Base-by-base conservation (phyloP, 306 rosid genomes). In the barrel medic (Medicago truncatula) region DNA sequence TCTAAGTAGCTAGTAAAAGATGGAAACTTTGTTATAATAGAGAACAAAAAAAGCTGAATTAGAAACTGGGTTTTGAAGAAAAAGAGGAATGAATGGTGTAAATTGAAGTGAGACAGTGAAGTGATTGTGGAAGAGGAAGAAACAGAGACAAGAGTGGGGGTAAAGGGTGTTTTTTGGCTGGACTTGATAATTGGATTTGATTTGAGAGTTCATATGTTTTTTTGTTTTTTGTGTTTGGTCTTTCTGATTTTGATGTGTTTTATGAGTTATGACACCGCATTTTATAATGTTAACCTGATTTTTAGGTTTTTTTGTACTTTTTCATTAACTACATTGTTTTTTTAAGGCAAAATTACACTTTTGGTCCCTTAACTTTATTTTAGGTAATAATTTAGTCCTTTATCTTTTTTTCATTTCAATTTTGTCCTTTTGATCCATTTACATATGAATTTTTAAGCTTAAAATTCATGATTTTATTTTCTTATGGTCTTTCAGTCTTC, bases 161-260 rank as follows among this genome's bases (percentile, higher is more conserved):
- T 31, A 0, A 0, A 38, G 41, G 62, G 6, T 44, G 36, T 57
- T 43, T 70, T 74, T 84, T 84, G 85, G 80, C 76, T 36, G 82
- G 82, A 81, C 75, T 76, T 76, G 72, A 69, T 80, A 4, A 69
- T 69, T 69, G 87, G 76, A 74, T 79, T 78, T 3, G 68, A 65
- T 15, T 18, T 39, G 53, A 65, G 65, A 49, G 56, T 80, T 59
- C 60, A 39, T 47, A 36, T 47, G 52, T 54, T 71, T 28, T 47
- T 16, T 79, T 58, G 64, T 23, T 12, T 28, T 34, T 44, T 66
- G 70, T 54, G 78, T 57, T 50, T 23, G 62, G 60, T 67, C 31
- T 21, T 80, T 66, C 49, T 41, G 62, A 39, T 69, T 72, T 73
- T 66, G 28, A 13, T 64, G 25, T 63, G 20, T 73, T 23, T 2